These are phyloP conservation scores for Micromonas commoda DNA, from an alignment of 139 green algal species.

Conservation along the genomic window DNA sequence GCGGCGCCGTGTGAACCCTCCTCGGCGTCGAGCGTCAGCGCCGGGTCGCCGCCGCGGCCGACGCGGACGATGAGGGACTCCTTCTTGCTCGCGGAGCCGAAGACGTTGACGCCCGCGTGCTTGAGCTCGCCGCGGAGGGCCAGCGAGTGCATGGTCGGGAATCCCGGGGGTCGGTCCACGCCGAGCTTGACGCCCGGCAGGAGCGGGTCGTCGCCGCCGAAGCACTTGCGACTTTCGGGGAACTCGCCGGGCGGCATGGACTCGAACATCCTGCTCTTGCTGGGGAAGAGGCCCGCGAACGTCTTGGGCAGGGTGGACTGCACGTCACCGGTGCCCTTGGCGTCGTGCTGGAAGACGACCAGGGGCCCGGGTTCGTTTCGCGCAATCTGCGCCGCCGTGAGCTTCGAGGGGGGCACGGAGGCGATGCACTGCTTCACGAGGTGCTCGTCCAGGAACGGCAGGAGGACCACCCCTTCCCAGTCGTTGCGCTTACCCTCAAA, in stretches of 20 bases:
- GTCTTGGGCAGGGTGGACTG: slow-evolving; percentile 57
- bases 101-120: slow-evolving; percentile 63
- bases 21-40: slow-evolving; percentile 29
- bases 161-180: slow-evolving; percentile 47
- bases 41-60: not conserved
- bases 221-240: slow-evolving; percentile 33
- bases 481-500: slow-evolving; percentile 85
- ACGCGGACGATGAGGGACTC: slow-evolving; percentile 67
- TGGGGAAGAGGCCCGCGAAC: slow-evolving; percentile 35
- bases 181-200: slow-evolving; percentile 56
- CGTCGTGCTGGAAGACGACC: slow-evolving; percentile 54
- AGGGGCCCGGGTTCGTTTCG: slow-evolving; percentile 68
- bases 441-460: slow-evolving; percentile 45
- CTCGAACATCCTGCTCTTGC: slow-evolving; percentile 17
- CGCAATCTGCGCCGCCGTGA: slow-evolving; percentile 56
- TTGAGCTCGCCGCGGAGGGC: slow-evolving; percentile 43
- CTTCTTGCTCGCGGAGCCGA: slow-evolving; percentile 70
- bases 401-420: slow-evolving; percentile 8
- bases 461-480: slow-evolving; percentile 67
- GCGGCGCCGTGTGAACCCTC: slow-evolving; percentile 12
- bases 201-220: slow-evolving; percentile 31
- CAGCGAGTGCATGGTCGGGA: slow-evolving; percentile 66
- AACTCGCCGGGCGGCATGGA: slow-evolving; percentile 54
- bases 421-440: slow-evolving; percentile 49
- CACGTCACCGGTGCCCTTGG: slow-evolving; percentile 32